Percentiles rank a stretch among this genome's conserved stretches.
Evolutionary conservation across 495 filamentous ascomycete species (phyloP).

Genomic region (Evansstolkia leycettana): DNA sequence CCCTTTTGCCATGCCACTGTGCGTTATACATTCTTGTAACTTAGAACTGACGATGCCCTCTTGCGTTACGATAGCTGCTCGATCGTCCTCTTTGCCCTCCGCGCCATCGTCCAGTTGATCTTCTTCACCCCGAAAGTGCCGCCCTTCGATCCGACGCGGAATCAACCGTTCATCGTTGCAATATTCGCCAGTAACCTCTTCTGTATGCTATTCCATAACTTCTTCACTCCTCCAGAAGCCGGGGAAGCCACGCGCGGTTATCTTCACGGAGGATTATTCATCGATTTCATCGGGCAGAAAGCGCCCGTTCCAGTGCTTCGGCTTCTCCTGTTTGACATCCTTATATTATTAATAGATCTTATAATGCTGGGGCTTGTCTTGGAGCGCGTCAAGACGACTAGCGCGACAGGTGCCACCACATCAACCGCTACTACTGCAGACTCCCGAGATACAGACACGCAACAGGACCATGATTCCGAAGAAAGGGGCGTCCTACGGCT

Average conservation of each 20-base stretch:
- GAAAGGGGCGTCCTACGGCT: constrained; percentile 60
- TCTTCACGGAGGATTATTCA: constrained; percentile 70
- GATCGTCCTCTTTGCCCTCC: constrained; percentile 56
- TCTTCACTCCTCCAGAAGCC: constrained; percentile 48
- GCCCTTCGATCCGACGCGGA: constrained; percentile 46
- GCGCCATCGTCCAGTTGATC: constrained; percentile 57
- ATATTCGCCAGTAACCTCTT: constrained; percentile 60
- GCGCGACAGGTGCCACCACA: constrained; percentile 7
- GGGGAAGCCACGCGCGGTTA: constrained; percentile 70
- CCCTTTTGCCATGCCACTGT: neutral
- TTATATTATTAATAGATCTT: constrained; percentile 56
- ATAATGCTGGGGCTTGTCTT: constrained; percentile 63
- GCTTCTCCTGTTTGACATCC: constrained; percentile 50
- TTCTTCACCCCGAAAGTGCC: constrained; percentile 72
- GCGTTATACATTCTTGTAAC: neutral
- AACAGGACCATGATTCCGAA: constrained; percentile 69
- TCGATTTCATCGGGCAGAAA: constrained; percentile 81
- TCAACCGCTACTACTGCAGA: constrained; percentile 5
- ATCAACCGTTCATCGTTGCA: constrained; percentile 54
- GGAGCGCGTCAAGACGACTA: constrained; percentile 47
- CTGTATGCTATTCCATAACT: constrained; percentile 60
- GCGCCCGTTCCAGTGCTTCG: constrained; percentile 55
- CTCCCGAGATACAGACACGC: constrained; percentile 4
- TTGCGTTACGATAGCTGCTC: constrained; percentile 48
- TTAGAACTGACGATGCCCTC: neutral